These are phyloP conservation scores for Talaromyces proteolyticus DNA, from an alignment of 495 filamentous ascomycete genomes.

Conservation along the genomic window DNA sequence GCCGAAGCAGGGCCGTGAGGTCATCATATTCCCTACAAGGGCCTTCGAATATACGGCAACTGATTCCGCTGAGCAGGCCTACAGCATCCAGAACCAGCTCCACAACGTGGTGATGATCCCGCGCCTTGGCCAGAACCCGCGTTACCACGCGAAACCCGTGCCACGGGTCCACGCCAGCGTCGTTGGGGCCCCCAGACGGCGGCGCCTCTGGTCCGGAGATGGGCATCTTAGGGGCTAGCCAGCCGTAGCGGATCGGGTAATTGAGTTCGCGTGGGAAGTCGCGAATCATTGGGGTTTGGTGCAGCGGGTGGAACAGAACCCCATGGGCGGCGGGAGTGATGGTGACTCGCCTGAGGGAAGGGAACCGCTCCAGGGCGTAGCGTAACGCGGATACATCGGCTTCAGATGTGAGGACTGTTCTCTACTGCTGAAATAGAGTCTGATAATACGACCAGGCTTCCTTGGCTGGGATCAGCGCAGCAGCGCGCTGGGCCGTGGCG, in stretches of 20 bases:
- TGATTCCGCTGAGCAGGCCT: constrained; percentile 12
- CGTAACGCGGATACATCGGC: constrained; percentile 15
- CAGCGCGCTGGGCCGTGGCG: constrained; percentile 7
- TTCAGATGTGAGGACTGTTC: constrained; percentile 10
- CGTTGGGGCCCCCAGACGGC: background rate
- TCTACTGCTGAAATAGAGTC: constrained; percentile 15
- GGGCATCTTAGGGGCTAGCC: constrained; percentile 4
- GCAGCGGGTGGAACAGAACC: constrained; percentile 18
- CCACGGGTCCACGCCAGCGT: background rate
- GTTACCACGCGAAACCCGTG: constrained; percentile 14
- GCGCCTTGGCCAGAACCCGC: constrained; percentile 11
- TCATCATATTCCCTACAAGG: constrained; percentile 9
- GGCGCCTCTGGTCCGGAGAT: background rate
- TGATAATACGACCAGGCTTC: constrained; percentile 16
- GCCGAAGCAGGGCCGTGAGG: constrained; percentile 8
- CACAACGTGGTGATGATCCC: constrained; percentile 8
- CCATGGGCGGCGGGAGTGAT: constrained; percentile 25
- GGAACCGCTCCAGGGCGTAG: constrained; percentile 19
- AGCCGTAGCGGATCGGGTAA: constrained; percentile 24
- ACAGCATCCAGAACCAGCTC: constrained; percentile 14
- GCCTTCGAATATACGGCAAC: constrained; percentile 12
- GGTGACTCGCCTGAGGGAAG: constrained; percentile 15
- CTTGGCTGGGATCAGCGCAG: constrained; percentile 8
- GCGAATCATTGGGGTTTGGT: constrained; percentile 27
- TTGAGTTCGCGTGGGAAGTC: constrained; percentile 22